Base-by-base conservation (phyloP, 768 basidiomycete genomes). In the Antrodiella citrinella region DNA sequence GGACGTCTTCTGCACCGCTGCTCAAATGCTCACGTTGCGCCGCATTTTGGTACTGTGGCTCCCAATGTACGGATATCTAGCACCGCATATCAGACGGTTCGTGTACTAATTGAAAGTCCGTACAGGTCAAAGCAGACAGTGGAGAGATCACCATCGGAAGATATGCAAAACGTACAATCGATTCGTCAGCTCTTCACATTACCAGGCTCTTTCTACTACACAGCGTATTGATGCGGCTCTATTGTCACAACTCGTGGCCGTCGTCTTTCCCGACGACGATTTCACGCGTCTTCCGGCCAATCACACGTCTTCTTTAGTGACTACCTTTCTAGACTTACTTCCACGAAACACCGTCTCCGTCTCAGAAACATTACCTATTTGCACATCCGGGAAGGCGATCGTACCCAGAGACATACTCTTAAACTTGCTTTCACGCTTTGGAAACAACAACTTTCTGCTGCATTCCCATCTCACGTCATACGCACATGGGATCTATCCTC, bases 391-490 rank as follows among this genome's bases (percentile, higher is more conserved):
- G 9, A 50, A 44, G 23, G 19, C 54, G 21, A 15, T 40, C 7
- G 43, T 15, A 19, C 30, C 44, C 7, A 23, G 18, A 24, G 40
- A 45, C 18, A 21, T 46, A 57, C 45, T 59, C 42, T 46, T 59
- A 2, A 64, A 64, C 0, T 48, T 86, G 1, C 81, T 78, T 59
- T 57, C 70, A 4, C 78, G 85, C 42, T 90, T 86, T 55, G 78
- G 78, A 39, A 91, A 88, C 68, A 91, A 91, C 64, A 89, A 91
- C 58, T 91, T 89, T 62, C 73, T 80, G 9, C 67, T 91, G 20
- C 84, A 88, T 58, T 84, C 82, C 2, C 84, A 88, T 68, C 68
- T 90, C 38, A 77, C 68, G 13, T 75, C 82, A 1, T 69, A 83
- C 58, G 89, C 78, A 0, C 82, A 89, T 66, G 89, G 86, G 0